Evolutionary conservation across 1,139 yeast genomes (phyloP).

Genomic region (Yamadazyma spencermartinsiae): DNA sequence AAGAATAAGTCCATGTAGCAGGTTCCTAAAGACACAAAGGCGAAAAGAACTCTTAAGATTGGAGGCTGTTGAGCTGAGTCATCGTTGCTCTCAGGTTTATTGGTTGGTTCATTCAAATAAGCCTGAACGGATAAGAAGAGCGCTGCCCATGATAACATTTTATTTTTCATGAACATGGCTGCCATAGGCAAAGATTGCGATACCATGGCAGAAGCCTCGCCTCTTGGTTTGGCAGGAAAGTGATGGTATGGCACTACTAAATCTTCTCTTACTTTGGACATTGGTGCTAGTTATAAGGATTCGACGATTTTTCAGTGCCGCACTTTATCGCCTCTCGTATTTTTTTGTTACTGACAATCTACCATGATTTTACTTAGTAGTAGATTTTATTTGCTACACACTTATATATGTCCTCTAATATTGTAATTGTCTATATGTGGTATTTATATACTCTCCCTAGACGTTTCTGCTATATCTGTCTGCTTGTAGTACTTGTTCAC

Average conservation of each 20-base stretch:
- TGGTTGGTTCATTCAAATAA: constrained; percentile 49
- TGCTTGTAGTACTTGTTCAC: constrained; percentile 41
- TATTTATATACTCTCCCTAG: too few relatives aligned
- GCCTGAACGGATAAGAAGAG: constrained; percentile 53
- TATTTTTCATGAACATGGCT: constrained; percentile 58
- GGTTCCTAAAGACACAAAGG: constrained; percentile 46
- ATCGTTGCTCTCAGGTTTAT: constrained; percentile 27
- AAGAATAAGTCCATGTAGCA: constrained; percentile 54
- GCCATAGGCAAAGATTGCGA: constrained; percentile 70
- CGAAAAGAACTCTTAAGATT: constrained; percentile 45
- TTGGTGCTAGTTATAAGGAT: constrained; percentile 3
- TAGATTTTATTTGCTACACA: neutral
- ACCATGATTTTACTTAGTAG: constrained; percentile 1
- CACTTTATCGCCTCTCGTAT: neutral
- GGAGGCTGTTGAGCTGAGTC: constrained; percentile 37
- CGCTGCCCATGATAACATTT: constrained; percentile 58
- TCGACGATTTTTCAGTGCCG: constrained; percentile 3
- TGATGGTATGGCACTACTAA: constrained; percentile 50
- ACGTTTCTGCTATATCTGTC: constrained; percentile 29
- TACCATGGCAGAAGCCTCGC: constrained; percentile 45
- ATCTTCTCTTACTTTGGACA: constrained; percentile 35
- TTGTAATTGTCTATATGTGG: too few relatives aligned
- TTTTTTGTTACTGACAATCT: neutral
- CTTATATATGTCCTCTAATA: too few relatives aligned
- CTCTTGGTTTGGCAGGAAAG: constrained; percentile 49